A percentile compares a stretch with the other conserved stretches of the same genome.
Conservation (phyloP, 805 yeast species). For the Isabelozyma pseudorhagii region DNA sequence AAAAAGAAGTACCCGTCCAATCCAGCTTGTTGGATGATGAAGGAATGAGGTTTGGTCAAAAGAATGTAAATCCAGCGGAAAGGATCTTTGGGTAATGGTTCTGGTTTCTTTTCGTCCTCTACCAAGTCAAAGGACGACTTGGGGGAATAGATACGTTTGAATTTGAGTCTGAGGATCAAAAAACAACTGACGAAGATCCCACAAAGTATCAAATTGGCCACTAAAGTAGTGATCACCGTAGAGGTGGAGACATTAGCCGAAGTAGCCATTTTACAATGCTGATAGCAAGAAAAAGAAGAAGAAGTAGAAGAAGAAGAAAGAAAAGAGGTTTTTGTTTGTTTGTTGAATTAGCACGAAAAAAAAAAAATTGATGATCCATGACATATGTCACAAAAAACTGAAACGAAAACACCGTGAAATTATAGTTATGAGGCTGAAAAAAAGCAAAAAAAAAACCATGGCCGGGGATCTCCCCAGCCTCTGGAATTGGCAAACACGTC, state of each 20-base stretch:
- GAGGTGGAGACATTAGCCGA: conserved; percentile 50
- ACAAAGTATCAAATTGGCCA: conserved; percentile 65
- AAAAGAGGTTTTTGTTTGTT: too few species aligned
- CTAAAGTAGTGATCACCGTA: conserved; percentile 69
- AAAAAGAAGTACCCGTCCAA: conserved; percentile 92
- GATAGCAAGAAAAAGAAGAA: neutral
- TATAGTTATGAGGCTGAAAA: too few species aligned
- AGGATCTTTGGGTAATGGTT: conserved; percentile 67
- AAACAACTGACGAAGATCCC: conserved; percentile 60
- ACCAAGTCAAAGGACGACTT: conserved; percentile 64
- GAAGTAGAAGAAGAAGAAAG: neutral
- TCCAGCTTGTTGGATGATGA: conserved; percentile 82
- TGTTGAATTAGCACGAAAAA: too few species aligned
- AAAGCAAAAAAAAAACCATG: too few species aligned
- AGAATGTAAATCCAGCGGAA: conserved; percentile 68
- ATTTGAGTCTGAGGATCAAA: conserved; percentile 60
- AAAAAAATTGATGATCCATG: neutral
- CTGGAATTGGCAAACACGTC: too few species aligned
- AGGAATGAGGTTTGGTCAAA: conserved; percentile 64
- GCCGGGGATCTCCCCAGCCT: too few species aligned
- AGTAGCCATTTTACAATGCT: neutral
- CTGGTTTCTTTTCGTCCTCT: conserved; percentile 62
- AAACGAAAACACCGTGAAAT: neutral
- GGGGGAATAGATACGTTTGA: conserved; percentile 80
- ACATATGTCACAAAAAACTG: neutral